Percentiles rank a stretch among this genome's conserved stretches.
Evolutionary conservation across 495 filamentous ascomycete genomes (phyloP).

Genomic region (Podospora conica): DNA sequence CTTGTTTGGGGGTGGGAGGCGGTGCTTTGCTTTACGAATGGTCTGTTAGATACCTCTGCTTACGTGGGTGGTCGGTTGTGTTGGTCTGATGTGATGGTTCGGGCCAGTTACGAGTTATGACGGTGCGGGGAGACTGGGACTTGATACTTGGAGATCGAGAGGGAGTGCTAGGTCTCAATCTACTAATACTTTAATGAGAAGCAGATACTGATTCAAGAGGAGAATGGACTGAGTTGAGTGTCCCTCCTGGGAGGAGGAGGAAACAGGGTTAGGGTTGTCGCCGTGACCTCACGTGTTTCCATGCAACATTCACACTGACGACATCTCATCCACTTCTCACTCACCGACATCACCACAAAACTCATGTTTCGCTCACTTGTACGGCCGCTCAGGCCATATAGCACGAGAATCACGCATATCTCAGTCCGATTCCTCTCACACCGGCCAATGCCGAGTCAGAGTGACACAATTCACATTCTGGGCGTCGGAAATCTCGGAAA

Average conservation of each 20-base stretch:
- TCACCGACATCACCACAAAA: not conserved
- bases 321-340: not conserved
- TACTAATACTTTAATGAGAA: not conserved
- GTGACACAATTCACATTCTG: not conserved
- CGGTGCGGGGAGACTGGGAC: not conserved
- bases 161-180: not conserved
- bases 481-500: slow-evolving; percentile 52
- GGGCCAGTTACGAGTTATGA: not conserved
- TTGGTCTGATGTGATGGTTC: no score
- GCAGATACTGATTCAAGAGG: not conserved
- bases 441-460: not conserved
- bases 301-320: not conserved
- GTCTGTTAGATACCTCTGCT: not conserved
- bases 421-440: not conserved
- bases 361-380: not conserved
- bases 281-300: not conserved
- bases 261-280: not conserved
- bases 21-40: not conserved
- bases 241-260: not conserved
- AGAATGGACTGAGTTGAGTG: not conserved
- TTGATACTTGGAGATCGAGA: not conserved
- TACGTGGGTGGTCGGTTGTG: not conserved
- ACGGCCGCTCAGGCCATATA: not conserved
- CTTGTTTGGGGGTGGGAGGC: not conserved
- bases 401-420: not conserved